Evolutionary conservation across 345 rosid genomes (phyloP).

Genomic region (Corchorus olitorius): DNA sequence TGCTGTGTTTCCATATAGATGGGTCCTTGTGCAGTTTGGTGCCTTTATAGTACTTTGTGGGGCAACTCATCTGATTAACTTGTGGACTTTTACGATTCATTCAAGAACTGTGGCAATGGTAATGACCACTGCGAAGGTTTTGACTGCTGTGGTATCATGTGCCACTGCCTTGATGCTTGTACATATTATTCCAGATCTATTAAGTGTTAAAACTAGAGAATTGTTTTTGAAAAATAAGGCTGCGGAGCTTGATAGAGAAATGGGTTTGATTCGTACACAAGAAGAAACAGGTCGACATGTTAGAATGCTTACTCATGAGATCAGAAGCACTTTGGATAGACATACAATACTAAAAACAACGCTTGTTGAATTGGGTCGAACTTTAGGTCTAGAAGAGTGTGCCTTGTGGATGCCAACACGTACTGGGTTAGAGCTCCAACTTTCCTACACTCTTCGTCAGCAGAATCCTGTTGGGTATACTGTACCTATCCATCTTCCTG

Average conservation of each 20-base stretch:
- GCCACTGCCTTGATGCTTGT: slow-evolving; percentile 97
- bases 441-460: slow-evolving; percentile 87
- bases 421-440: slow-evolving; percentile 93
- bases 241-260: slow-evolving; percentile 96
- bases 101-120: slow-evolving; percentile 77
- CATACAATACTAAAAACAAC: slow-evolving; percentile 92
- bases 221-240: slow-evolving; percentile 91
- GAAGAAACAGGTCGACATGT: slow-evolving; percentile 98
- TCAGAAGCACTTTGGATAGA: slow-evolving; percentile 92
- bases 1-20: slow-evolving; percentile 84
- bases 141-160: slow-evolving; percentile 92
- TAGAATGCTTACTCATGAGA: slow-evolving; percentile 95
- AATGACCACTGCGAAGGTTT: slow-evolving; percentile 75
- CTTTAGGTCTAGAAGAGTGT: slow-evolving; percentile 90
- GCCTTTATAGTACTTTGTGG: slow-evolving; percentile 99
- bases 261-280: slow-evolving; percentile 96
- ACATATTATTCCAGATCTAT: slow-evolving; percentile 90
- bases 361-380: slow-evolving; percentile 91
- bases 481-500: slow-evolving; percentile 94
- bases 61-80: slow-evolving; percentile 88
- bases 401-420: slow-evolving; percentile 99
- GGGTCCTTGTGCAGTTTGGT: slow-evolving; percentile 99
- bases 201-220: slow-evolving; percentile 93
- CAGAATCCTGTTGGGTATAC: slow-evolving; percentile 93
- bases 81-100: slow-evolving; percentile 87